These are phyloP conservation scores for Trypanosoma cruzi DNA, from an alignment of 208 protist genomes.

Conservation along the genomic window DNA sequence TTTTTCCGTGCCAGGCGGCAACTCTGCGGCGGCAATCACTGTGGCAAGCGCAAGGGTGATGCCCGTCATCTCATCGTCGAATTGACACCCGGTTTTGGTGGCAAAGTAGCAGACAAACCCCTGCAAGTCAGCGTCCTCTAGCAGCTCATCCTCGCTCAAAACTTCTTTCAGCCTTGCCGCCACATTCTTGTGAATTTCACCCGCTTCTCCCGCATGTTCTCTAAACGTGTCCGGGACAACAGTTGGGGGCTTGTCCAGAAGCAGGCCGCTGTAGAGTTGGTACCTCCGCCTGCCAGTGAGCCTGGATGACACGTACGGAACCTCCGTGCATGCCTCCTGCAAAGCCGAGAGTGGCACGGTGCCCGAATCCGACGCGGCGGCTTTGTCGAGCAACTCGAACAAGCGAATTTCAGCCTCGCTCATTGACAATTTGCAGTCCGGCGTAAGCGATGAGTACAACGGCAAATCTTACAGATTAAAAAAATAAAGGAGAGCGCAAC, in stretches of 20 bases:
- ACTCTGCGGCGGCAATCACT: conserved; percentile 29
- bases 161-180: conserved; percentile 26
- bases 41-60: conserved; percentile 46
- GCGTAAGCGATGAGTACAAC: background rate
- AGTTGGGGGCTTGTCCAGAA: conserved; percentile 30
- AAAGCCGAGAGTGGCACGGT: conserved; percentile 33
- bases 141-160: conserved; percentile 8
- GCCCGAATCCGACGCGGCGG: background rate
- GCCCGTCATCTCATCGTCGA: conserved; percentile 40
- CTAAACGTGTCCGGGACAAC: conserved; percentile 12
- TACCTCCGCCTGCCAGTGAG: conserved; percentile 43
- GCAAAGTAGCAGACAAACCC: conserved; percentile 47
- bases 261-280: conserved; percentile 61
- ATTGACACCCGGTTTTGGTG: conserved; percentile 42
- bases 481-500: background rate
- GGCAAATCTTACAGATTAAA: conserved; percentile 3
- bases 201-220: conserved; percentile 28
- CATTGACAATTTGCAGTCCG: conserved; percentile 8
- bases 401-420: conserved; percentile 23
- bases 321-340: conserved; percentile 56
- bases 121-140: conserved; percentile 33
- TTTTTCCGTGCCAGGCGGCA: conserved; percentile 18
- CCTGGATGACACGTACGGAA: conserved; percentile 52
- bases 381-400: conserved; percentile 26
- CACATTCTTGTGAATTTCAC: conserved; percentile 34